Evolutionary conservation across 345 rosid genomes (phyloP).

Genomic region (Camelina laxa): DNA sequence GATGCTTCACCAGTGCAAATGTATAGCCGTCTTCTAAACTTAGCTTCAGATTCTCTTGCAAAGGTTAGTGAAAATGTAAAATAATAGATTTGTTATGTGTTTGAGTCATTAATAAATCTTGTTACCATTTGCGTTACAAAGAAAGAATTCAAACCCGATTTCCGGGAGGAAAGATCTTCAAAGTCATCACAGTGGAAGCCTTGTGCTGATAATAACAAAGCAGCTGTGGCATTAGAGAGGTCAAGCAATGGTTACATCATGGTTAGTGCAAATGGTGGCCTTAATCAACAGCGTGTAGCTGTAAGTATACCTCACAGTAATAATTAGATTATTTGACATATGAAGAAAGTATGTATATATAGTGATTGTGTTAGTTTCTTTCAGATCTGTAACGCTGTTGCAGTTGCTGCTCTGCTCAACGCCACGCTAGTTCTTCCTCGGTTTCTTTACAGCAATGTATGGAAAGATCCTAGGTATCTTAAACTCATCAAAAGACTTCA

Average conservation of each 20-base stretch:
- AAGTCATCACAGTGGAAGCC: slow-evolving; percentile 79
- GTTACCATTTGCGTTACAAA: slow-evolving; percentile 41
- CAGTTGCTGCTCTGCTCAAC: slow-evolving; percentile 78
- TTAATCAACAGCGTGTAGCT: slow-evolving; percentile 95
- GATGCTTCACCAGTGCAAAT: slow-evolving; percentile 61
- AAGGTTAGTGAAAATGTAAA: slow-evolving; percentile 55
- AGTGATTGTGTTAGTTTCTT: slow-evolving; percentile 24
- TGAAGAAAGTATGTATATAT: slow-evolving; percentile 11
- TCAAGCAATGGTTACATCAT: slow-evolving; percentile 68
- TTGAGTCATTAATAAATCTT: neutral
- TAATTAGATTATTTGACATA: neutral
- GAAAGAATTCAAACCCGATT: slow-evolving; percentile 64
- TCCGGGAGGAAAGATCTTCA: slow-evolving; percentile 60
- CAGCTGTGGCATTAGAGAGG: slow-evolving; percentile 44
- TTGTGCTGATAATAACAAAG: slow-evolving; percentile 61
- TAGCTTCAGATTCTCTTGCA: slow-evolving; percentile 72
- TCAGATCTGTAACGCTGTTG: slow-evolving; percentile 86
- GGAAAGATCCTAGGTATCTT: slow-evolving; percentile 91
- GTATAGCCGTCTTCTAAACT: slow-evolving; percentile 67
- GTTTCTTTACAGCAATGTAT: slow-evolving; percentile 95
- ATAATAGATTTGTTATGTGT: neutral
- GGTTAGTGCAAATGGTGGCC: slow-evolving; percentile 94
- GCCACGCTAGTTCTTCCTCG: slow-evolving; percentile 79
- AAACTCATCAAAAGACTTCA: slow-evolving; percentile 30
- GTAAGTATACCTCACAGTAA: slow-evolving; percentile 53